Conservation (phyloP, 176 grass and related monocot species). For the Aechmea fasciata region DNA sequence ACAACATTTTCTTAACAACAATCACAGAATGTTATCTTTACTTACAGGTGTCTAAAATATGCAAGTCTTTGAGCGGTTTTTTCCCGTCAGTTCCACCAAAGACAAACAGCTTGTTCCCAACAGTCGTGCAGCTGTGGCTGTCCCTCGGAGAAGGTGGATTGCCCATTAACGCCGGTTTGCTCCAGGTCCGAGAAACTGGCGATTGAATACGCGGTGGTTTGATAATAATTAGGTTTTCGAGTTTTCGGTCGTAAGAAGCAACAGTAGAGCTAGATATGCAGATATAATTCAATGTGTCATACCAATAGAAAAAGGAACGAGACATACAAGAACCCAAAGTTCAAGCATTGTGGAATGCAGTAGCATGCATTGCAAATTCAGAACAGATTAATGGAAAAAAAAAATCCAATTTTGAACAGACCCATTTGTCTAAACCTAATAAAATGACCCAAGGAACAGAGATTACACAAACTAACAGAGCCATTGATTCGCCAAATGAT, state of each 20-base stretch:
- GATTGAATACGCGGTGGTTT: neutral
- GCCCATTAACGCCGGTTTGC: constrained; percentile 14
- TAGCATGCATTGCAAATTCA: no score
- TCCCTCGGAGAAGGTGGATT: constrained; percentile 26
- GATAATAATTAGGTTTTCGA: neutral
- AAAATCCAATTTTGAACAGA: neutral
- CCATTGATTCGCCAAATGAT: neutral
- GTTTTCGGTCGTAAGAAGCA: neutral
- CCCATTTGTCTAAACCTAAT: neutral
- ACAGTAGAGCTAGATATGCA: neutral
- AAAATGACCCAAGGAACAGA: neutral
- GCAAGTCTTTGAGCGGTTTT: constrained; percentile 24
- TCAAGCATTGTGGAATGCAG: no score
- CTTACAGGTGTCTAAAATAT: constrained; percentile 31
- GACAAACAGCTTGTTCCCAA: constrained; percentile 26
- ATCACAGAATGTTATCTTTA: neutral
- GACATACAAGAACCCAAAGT: neutral
- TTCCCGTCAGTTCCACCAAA: constrained; percentile 35
- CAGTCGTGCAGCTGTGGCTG: constrained; percentile 27
- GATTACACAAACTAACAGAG: neutral
- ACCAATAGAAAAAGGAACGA: neutral
- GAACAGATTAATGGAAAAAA: neutral
- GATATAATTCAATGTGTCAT: neutral
- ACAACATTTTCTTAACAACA: neutral
- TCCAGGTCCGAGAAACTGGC: constrained; percentile 20